Evolutionary conservation across 2,329 filamentous ascomycete genomes (phyloP), one percentile per base, ranked within the genome.

Genomic region (Trichophyton mentagrophytes): DNA sequence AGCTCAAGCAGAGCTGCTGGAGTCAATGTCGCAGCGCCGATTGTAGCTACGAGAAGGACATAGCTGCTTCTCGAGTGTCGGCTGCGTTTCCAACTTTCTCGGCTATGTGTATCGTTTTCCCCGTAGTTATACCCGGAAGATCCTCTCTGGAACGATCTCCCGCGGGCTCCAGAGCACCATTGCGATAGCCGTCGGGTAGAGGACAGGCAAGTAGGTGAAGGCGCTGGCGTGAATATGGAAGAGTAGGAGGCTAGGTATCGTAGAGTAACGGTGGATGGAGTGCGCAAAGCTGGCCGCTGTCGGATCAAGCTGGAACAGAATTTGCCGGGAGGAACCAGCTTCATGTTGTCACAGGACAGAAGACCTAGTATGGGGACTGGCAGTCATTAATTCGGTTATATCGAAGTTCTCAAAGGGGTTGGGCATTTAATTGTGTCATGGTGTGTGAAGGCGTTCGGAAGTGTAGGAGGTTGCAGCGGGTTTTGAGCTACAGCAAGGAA

Each of bases 1-100:
- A 86, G 73, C 60, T 81, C 75, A 44, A 87, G 78, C 64, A 86
- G 85, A 1, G 80, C 82, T 3, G 77, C 79, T 0, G 84, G 82
- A 25, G 77, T 80, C 58, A 86, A 71, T 5, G 74, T 73, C n/a
- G 77, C 76, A 60, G 74, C 67, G 15, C 38, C 40, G 22, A 42
- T 17, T 5, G 57, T 22, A 47, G 42, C 46, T 3, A 77, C 61
- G 17, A 76, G 60, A 36, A 61, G 57, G 5, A 57, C 49, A 15
- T n/a, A 38, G 25, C 22, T 25, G 22, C 42, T 38, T 15, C 62
- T 53, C 2, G 61, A 25, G 4, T 46, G 38, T 30, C 59, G 57
- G 20, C 58, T 47, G 47, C 61, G 47, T 7, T 44, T 20, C 40
- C 40, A 38, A 15, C 30, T 44, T 27, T 15, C 5, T 17, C n/a